These are phyloP conservation scores for Zopfia rhizophila DNA, from an alignment of 2,329 filamentous ascomycete species.

Conservation along the genomic window DNA sequence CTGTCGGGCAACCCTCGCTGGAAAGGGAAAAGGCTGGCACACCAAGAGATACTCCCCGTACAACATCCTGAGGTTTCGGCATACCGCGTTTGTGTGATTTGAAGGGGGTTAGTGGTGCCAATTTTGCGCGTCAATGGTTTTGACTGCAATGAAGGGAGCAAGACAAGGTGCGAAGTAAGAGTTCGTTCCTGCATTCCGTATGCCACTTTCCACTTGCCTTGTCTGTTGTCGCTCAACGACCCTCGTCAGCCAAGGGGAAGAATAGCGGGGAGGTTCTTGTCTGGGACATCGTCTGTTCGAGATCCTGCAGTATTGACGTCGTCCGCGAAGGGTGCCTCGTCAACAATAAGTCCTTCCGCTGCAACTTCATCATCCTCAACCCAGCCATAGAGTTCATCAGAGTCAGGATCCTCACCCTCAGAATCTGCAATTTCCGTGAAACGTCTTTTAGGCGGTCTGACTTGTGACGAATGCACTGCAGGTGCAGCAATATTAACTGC, in stretches of 20 bases:
- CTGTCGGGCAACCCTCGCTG: too few relatives aligned
- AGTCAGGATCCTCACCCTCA: constrained; percentile 68
- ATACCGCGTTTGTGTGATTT: too few relatives aligned
- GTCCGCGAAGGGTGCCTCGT: constrained; percentile 34
- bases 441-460: constrained; percentile 67
- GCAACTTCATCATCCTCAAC: constrained; percentile 68
- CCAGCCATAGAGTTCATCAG: constrained; percentile 79
- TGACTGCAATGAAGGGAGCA: too few relatives aligned
- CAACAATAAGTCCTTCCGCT: constrained; percentile 52
- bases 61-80: too few relatives aligned
- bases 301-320: constrained; percentile 24
- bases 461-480: constrained; percentile 27
- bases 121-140: too few relatives aligned
- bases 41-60: too few relatives aligned
- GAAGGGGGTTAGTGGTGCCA: too few relatives aligned
- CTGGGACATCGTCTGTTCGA: constrained; percentile 28
- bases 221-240: background rate
- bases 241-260: background rate
- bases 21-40: too few relatives aligned
- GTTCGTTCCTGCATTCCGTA: too few relatives aligned
- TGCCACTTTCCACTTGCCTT: too few relatives aligned
- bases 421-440: constrained; percentile 67
- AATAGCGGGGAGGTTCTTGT: constrained; percentile 9
- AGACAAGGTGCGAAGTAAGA: too few relatives aligned
- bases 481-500: constrained; percentile 42